phyloP scores from a whole-genome alignment of 2,329 filamentous ascomycete species.

The Pseudophaeomoniella oleicola region DNA sequence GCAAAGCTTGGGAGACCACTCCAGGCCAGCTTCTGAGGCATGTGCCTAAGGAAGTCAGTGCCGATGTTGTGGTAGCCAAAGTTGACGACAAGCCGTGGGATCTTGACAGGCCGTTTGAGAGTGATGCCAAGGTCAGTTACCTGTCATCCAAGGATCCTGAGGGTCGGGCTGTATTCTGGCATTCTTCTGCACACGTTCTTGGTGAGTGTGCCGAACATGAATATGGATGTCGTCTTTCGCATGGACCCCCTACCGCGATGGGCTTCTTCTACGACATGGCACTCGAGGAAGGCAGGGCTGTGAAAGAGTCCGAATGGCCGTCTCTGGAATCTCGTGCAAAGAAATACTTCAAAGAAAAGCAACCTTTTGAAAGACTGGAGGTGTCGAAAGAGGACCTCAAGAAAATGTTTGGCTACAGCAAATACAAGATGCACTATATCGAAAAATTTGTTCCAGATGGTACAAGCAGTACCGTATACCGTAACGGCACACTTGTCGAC shows the following conservation, averaged over 20 bases:
- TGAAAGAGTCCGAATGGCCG: slow-evolving; percentile 68
- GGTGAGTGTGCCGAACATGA: slow-evolving; percentile 84
- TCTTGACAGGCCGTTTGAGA: slow-evolving; percentile 76
- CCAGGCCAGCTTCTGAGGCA: slow-evolving; percentile 64
- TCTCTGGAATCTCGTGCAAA: slow-evolving; percentile 66
- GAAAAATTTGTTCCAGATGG: slow-evolving; percentile 80
- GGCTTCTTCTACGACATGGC: slow-evolving; percentile 99
- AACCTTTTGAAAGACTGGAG: slow-evolving; percentile 79
- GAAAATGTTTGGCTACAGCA: slow-evolving; percentile 96
- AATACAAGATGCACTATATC: slow-evolving; percentile 98
- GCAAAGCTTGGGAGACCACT: slow-evolving; percentile 83
- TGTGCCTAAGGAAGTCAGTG: slow-evolving; percentile 73
- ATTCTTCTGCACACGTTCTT: slow-evolving; percentile 89
- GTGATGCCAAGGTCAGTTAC: slow-evolving; percentile 70
- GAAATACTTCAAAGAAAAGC: slow-evolving; percentile 90
- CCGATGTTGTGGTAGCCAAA: slow-evolving; percentile 69
- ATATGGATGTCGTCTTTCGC: slow-evolving; percentile 83
- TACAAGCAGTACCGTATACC: slow-evolving; percentile 85
- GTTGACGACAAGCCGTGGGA: slow-evolving; percentile 87
- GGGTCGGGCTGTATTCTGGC: slow-evolving; percentile 95
- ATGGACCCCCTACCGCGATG: slow-evolving; percentile 80
- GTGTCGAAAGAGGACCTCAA: slow-evolving; percentile 82
- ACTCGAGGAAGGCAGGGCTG: slow-evolving; percentile 52
- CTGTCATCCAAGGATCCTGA: slow-evolving; percentile 63
- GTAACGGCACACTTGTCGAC: slow-evolving; percentile 87